These are phyloP conservation scores for Sporothrix humicola DNA, from an alignment of 2,329 filamentous ascomycete species.

Conservation along the genomic window DNA sequence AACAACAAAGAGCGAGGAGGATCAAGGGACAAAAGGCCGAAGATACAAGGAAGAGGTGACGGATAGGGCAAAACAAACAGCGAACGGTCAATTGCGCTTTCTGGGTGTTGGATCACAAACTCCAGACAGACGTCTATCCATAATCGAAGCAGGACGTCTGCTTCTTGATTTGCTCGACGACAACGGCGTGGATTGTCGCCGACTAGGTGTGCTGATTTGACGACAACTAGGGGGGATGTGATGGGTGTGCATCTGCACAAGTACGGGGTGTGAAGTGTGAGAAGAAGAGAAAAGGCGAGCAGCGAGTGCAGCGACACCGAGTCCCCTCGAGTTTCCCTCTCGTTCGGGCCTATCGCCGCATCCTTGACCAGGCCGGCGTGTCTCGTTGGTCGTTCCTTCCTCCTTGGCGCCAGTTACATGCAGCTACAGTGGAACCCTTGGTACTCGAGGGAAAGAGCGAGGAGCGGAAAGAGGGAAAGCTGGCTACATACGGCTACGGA, in stretches of 20 bases:
- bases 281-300: not conserved
- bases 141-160: too few relatives aligned
- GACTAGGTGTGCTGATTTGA: not conserved
- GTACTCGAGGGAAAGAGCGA: constrained; percentile 1
- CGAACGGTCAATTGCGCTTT: constrained; percentile 5
- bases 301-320: constrained; percentile 6
- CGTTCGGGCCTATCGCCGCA: not conserved
- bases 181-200: not conserved
- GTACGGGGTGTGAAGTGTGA: constrained; percentile 12
- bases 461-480: not conserved
- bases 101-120: too few relatives aligned
- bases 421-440: constrained; percentile 16
- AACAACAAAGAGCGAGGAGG: constrained; percentile 6
- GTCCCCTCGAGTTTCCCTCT: not conserved
- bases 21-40: not conserved
- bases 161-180: not conserved
- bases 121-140: not conserved
- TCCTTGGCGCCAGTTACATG: constrained; percentile 20
- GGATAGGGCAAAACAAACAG: not conserved
- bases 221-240: not conserved
- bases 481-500: constrained; percentile 12
- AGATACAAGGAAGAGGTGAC: not conserved
- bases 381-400: constrained; percentile 22
- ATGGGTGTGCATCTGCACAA: constrained; percentile 1
- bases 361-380: not conserved